A percentile compares a stretch with the other conserved stretches of the same genome.
Evolutionary conservation across 306 rosid genomes (phyloP).

Genomic region (peach (Prunus persica)): Prunus_persica_NCBIv2 NC_034009.1:1302501-1303000

Average conservation of each 20-base stretch:
- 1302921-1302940: conserved; percentile 69
- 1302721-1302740: conserved; percentile 76
- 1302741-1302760: conserved; percentile 61
- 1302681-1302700: conserved; percentile 47
- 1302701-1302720: conserved; percentile 65
- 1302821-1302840: conserved; percentile 53
- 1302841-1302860: conserved; percentile 53
- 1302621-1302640: conserved; percentile 61
- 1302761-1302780: conserved; percentile 65
- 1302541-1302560: conserved; percentile 65
- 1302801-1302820: conserved; percentile 69
- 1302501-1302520: neutral
- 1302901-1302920: conserved; percentile 56
- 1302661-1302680: conserved; percentile 69
- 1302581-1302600: conserved; percentile 61
- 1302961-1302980: conserved; percentile 71
- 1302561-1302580: conserved; percentile 67
- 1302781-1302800: conserved; percentile 63
- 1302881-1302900: conserved; percentile 66
- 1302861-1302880: conserved; percentile 41
- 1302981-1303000: conserved; percentile 79
- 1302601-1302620: conserved; percentile 55
- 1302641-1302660: conserved; percentile 77
- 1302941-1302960: conserved; percentile 53
- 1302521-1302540: conserved; percentile 44